phyloP scores from a whole-genome alignment of 2,329 filamentous ascomycete genomes.

The Colletotrichum gigasporum region DNA sequence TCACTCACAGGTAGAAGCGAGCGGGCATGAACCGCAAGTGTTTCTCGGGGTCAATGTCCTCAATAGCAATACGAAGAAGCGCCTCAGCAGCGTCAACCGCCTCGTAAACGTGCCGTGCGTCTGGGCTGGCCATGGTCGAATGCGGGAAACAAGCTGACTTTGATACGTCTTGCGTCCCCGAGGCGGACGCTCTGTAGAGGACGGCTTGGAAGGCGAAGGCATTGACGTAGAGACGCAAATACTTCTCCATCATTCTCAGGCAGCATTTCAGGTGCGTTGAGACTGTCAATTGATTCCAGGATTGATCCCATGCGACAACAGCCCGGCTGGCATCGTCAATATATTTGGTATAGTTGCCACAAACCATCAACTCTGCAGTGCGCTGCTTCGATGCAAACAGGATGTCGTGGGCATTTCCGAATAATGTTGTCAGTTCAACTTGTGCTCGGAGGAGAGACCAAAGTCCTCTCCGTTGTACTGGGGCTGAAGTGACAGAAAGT shows the following conservation, averaged over 20 bases:
- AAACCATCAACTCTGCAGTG: constrained; percentile 19
- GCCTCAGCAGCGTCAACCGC: constrained; percentile 71
- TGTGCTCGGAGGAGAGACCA: constrained; percentile 75
- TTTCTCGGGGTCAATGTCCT: constrained; percentile 64
- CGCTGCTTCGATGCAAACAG: constrained; percentile 30
- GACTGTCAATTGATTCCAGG: constrained; percentile 44
- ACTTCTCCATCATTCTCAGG: constrained; percentile 75
- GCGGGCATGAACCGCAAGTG: constrained; percentile 72
- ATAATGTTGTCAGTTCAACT: constrained; percentile 73
- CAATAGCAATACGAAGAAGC: constrained; percentile 66
- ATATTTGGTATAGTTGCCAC: constrained; percentile 30
- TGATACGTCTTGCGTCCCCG: constrained; percentile 42
- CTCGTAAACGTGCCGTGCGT: constrained; percentile 73
- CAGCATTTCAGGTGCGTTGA: constrained; percentile 73
- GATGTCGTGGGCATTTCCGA: constrained; percentile 33
- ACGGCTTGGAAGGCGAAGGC: constrained; percentile 80
- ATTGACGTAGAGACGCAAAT: constrained; percentile 76
- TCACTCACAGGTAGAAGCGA: constrained; percentile 66
- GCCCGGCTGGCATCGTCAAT: constrained; percentile 25
- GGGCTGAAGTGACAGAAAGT: constrained; percentile 73
- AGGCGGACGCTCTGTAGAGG: constrained; percentile 55
- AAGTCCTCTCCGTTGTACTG: constrained; percentile 70
- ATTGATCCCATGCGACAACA: constrained; percentile 5
- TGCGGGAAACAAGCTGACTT: constrained; percentile 56
- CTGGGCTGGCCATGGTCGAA: constrained; percentile 63